Evolutionary conservation across 1,284 basidiomycete genomes (phyloP).

Genomic region (Malassezia dermatis): DNA sequence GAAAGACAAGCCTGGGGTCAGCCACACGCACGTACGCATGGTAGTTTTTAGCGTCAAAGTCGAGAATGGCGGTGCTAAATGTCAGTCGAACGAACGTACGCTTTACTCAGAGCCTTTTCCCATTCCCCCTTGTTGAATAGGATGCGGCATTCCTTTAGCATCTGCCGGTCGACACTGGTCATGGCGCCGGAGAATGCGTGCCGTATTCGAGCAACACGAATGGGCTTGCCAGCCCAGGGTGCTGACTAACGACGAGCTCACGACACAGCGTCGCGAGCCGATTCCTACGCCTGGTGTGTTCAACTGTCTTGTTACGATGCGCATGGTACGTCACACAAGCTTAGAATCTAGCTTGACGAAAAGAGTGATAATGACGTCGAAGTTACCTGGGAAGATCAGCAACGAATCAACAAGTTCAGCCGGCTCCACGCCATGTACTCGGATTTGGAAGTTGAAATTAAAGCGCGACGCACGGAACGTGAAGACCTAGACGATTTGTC

Average conservation of each 20-base stretch:
- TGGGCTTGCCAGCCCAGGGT: not conserved
- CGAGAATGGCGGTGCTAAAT: conserved; percentile 18
- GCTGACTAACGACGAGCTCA: conserved; percentile 6
- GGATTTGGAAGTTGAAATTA: conserved; percentile 63
- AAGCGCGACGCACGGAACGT: conserved; percentile 71
- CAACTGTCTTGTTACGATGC: not conserved
- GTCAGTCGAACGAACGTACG: conserved; percentile 4
- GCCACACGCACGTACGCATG: conserved; percentile 39
- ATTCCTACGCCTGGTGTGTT: not conserved
- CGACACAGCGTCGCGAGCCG: not conserved
- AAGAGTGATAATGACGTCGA: conserved; percentile 58
- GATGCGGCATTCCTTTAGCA: conserved; percentile 16
- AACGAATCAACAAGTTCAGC: conserved; percentile 82
- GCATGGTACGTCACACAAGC: conserved; percentile 3
- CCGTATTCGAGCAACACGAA: not conserved
- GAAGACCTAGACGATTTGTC: conserved; percentile 80
- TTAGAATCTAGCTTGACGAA: conserved; percentile 20
- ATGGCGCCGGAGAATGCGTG: conserved; percentile 1
- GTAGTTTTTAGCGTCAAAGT: conserved; percentile 40
- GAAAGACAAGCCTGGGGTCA: conserved; percentile 15
- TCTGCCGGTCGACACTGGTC: conserved; percentile 16
- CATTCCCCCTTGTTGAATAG: conserved; percentile 13
- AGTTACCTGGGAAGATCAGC: conserved; percentile 93
- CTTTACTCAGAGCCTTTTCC: conserved; percentile 9
- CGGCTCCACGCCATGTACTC: conserved; percentile 72